phyloP scores from a whole-genome alignment of 371 early-diverging fungal genomes.

The Mucor saturninus region DNA sequence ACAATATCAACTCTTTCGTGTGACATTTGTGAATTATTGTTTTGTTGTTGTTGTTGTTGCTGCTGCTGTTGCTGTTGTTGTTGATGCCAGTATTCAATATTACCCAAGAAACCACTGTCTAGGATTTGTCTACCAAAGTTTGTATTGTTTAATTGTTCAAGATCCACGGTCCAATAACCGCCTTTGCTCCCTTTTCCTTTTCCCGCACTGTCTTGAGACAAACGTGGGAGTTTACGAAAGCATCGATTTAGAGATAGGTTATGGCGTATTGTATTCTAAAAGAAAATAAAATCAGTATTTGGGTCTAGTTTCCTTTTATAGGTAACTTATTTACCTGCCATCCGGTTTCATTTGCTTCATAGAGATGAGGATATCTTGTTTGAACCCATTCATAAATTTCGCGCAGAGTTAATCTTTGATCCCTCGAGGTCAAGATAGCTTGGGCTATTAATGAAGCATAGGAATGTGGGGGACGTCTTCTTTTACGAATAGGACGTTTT shows the following conservation, averaged over 20 bases:
- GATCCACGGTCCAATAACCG: slow-evolving; percentile 68
- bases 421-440: slow-evolving; percentile 62
- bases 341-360: slow-evolving; percentile 66
- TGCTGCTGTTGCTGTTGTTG: slow-evolving; percentile 36
- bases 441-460: slow-evolving; percentile 77
- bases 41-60: slow-evolving; percentile 18
- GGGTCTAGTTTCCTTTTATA: not conserved
- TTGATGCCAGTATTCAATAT: slow-evolving; percentile 46
- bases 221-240: slow-evolving; percentile 67
- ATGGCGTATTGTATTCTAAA: slow-evolving; percentile 78
- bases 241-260: slow-evolving; percentile 74
- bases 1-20: slow-evolving; percentile 14
- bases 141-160: slow-evolving; percentile 45
- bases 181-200: slow-evolving; percentile 51
- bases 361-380: slow-evolving; percentile 67
- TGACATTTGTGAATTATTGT: not conserved
- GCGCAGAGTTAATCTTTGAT: slow-evolving; percentile 65
- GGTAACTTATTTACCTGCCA: slow-evolving; percentile 56
- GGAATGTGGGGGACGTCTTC: slow-evolving; percentile 72
- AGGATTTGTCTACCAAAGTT: slow-evolving; percentile 48
- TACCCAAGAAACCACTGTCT: slow-evolving; percentile 43
- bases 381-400: slow-evolving; percentile 78
- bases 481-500: slow-evolving; percentile 37
- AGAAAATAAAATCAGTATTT: not conserved
- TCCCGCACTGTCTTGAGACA: slow-evolving; percentile 38